phyloP scores from a whole-genome alignment of 2,329 filamentous ascomycete genomes.

The Phoma sp. region DNA sequence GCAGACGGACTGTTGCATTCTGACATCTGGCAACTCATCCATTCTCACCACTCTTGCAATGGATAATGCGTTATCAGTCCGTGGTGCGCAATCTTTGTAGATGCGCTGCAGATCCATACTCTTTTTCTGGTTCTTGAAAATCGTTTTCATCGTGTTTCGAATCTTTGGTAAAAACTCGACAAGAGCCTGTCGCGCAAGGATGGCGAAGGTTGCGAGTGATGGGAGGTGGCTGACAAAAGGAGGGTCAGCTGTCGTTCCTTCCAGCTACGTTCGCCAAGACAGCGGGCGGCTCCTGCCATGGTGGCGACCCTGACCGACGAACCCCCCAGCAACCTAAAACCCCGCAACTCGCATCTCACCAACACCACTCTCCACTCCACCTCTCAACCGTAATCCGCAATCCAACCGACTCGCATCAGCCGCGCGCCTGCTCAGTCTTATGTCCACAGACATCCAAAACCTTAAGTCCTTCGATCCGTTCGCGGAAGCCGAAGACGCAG shows the following conservation, averaged over 20 bases:
- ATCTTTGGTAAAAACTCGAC: too few species aligned
- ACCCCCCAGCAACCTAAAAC: constrained; percentile 1
- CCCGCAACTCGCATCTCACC: constrained; percentile 4
- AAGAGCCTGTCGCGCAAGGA: not conserved
- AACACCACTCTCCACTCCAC: constrained; percentile 8
- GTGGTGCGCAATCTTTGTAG: too few species aligned
- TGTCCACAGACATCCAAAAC: constrained; percentile 55
- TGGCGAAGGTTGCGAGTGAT: not conserved
- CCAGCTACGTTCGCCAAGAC: constrained; percentile 1
- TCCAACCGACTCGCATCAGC: constrained; percentile 22
- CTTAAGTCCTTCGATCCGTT: constrained; percentile 77
- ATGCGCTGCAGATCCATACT: too few species aligned
- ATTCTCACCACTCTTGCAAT: too few species aligned
- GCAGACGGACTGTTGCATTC: too few species aligned
- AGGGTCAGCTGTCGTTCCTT: constrained; percentile 4
- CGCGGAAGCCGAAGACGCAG: constrained; percentile 99
- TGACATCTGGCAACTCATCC: too few species aligned
- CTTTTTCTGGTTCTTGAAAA: too few species aligned
- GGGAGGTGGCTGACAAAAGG: not conserved
- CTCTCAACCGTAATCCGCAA: not conserved
- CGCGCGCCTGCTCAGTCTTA: constrained; percentile 41
- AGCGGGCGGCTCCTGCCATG: constrained; percentile 4
- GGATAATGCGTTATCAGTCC: too few species aligned
- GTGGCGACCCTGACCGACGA: not conserved
- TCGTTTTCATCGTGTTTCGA: too few species aligned